Conservation (phyloP, 345 rosid genomes). For the Eucalyptus marginata region DNA sequence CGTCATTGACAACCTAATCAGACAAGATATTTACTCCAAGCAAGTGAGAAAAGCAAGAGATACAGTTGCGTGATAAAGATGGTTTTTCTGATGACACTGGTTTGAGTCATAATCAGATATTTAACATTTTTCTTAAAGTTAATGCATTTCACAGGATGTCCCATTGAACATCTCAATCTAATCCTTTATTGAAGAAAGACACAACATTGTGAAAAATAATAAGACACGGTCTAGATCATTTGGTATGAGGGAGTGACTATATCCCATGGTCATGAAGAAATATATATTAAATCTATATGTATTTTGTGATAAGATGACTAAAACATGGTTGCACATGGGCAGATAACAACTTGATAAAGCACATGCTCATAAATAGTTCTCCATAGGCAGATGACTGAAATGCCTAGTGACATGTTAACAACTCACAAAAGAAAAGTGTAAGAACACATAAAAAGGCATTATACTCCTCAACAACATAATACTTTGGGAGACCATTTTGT, state of each 20-base stretch:
- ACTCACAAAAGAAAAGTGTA: background rate
- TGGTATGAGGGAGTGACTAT: background rate
- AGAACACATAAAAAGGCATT: background rate
- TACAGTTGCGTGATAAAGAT: background rate
- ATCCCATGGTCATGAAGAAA: background rate
- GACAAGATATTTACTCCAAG: background rate
- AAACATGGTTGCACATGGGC: background rate
- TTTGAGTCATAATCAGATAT: background rate
- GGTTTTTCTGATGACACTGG: background rate
- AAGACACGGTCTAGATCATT: background rate
- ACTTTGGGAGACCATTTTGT: background rate
- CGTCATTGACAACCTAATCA: conserved; percentile 85
- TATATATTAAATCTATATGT: too few species aligned
- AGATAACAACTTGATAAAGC: background rate
- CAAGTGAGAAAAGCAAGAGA: background rate
- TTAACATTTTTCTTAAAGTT: background rate
- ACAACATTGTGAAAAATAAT: background rate
- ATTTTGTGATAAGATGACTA: background rate
- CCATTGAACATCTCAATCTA: background rate
- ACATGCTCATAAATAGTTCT: background rate
- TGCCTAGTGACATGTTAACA: background rate
- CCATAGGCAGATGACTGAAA: background rate
- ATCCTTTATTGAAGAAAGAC: background rate
- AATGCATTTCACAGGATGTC: background rate
- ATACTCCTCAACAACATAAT: background rate